Evolutionary conservation across 331 rosid species (phyloP), one percentile per base, ranked within the genome.

Genomic region (Quercus tomentella): DNA sequence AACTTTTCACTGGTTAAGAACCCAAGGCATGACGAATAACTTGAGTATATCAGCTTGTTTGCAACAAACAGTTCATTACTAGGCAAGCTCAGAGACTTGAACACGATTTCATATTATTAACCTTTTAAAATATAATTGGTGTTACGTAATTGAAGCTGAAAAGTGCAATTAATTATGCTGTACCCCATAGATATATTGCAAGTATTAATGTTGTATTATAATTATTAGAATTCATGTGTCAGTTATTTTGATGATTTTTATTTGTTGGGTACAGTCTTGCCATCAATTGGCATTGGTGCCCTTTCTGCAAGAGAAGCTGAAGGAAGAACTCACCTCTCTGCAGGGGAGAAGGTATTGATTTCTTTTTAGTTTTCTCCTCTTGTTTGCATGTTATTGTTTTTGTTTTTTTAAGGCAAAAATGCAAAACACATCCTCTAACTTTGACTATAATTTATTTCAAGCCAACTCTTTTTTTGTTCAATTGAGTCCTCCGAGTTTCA

Each of bases 261-360:
- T 20, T 8, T 35, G 7, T 70, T 75, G 35, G 86, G 62, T 90
- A 77, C 90, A 96, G 99, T 96, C 85, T 80, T 96, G 94, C 97
- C 99, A 41, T 96, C 99, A 83, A 77, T 84, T 75, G 98, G 99
- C 77, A 90, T 96, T 81, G 96, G 97, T 41, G 93, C 98, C 12
- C 98, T 96, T 74, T 90, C 97, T 82, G 92, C 97, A 20, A 88
- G 98, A 60, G 98, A 96, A 87, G 99, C 99, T 30, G 99, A 93
- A 82, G 99, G 99, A 73, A 88, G 97, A 88, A 88, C 98, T 70
- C 93, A 91, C 82, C 77, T 89, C 65, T 87, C 93, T 78, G 83
- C 98, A 0, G 92, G 94, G 75, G 97, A 91, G 74, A 96, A 93
- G 99, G 99, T 96, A 91, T 58, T 18, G 2, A 31, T 54, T 41